These are phyloP conservation scores for Yamadazyma ubonensis DNA, from an alignment of 805 yeast genomes.

Conservation along the genomic window DNA sequence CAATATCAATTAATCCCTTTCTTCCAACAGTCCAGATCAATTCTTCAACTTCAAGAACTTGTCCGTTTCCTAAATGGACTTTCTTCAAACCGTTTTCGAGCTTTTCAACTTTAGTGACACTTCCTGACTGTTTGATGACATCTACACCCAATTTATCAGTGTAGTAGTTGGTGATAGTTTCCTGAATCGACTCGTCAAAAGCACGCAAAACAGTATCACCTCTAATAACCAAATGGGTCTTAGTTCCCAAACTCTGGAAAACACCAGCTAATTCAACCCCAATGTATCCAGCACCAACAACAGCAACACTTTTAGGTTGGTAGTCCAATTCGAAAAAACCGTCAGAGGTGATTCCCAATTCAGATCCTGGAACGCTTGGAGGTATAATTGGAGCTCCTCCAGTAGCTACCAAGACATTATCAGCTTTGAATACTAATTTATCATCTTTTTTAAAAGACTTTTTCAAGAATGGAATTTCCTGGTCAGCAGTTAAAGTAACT, in stretches of 20 bases:
- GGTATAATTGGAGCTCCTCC: slow-evolving; percentile 88
- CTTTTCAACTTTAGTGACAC: slow-evolving; percentile 39
- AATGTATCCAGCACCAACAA: slow-evolving; percentile 98
- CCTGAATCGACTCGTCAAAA: slow-evolving; percentile 80
- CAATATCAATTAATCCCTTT: slow-evolving; percentile 68
- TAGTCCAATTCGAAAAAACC: slow-evolving; percentile 79
- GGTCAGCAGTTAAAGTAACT: slow-evolving; percentile 53
- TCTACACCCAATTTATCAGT: slow-evolving; percentile 72
- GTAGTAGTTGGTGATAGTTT: slow-evolving; percentile 77
- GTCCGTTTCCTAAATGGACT: slow-evolving; percentile 39
- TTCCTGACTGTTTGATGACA: slow-evolving; percentile 64
- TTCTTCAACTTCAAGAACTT: slow-evolving; percentile 59
- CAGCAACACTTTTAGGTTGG: slow-evolving; percentile 90
- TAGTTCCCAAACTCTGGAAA: slow-evolving; percentile 82
- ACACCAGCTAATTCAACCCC: slow-evolving; percentile 96
- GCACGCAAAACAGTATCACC: slow-evolving; percentile 87
- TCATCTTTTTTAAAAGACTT: slow-evolving; percentile 47
- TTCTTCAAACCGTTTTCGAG: slow-evolving; percentile 33
- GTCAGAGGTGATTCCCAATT: slow-evolving; percentile 82
- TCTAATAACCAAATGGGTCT: slow-evolving; percentile 84
- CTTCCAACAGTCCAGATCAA: slow-evolving; percentile 96
- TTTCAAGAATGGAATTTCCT: slow-evolving; percentile 33
- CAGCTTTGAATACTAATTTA: slow-evolving; percentile 66
- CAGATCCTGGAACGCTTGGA: slow-evolving; percentile 69
- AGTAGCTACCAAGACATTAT: slow-evolving; percentile 82